Evolutionary conservation across 495 filamentous ascomycete species (phyloP).

Genomic region (Penicillium angulare): DNA sequence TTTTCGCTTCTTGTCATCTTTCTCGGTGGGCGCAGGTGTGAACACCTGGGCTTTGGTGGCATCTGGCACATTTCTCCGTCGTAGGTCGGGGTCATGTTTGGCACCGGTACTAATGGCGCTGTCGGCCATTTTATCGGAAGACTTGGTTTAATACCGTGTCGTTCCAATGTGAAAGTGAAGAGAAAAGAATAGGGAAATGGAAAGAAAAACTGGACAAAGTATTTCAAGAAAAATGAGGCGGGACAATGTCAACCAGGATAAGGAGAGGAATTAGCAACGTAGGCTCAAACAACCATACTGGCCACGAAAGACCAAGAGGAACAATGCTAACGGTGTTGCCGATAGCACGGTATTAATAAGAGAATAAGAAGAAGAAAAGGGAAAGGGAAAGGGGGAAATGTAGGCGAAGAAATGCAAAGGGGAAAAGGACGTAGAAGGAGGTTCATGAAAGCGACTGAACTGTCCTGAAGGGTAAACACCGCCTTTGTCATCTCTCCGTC

Average conservation of each 20-base stretch:
- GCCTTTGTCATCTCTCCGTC: not conserved
- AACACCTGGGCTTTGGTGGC: constrained; percentile 37
- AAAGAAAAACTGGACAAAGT: not conserved
- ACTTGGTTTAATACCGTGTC: not conserved
- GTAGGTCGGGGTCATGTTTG: constrained; percentile 62
- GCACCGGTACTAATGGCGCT: constrained; percentile 62
- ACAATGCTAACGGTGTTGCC: constrained; percentile 3
- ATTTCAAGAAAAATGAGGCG: not conserved
- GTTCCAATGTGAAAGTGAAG: not conserved
- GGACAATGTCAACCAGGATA: not conserved
- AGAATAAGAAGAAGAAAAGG: constrained; percentile 3
- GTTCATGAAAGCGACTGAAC: not conserved
- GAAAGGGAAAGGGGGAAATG: not conserved
- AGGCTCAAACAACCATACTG: constrained; percentile 13
- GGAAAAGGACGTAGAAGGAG: too few species aligned
- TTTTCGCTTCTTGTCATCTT: constrained; percentile 64
- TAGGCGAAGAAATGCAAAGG: not conserved
- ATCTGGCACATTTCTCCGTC: constrained; percentile 71
- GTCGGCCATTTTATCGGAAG: constrained; percentile 29
- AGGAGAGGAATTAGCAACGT: constrained; percentile 4
- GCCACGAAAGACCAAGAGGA: constrained; percentile 10
- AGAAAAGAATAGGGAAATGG: not conserved
- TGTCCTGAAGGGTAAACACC: constrained; percentile 9
- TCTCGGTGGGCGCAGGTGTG: constrained; percentile 35
- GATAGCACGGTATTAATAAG: constrained; percentile 4